A percentile compares a stretch with the other conserved stretches of the same genome.
Conservation (phyloP, 805 yeast species). For the Kluyveromyces lactis region DNA sequence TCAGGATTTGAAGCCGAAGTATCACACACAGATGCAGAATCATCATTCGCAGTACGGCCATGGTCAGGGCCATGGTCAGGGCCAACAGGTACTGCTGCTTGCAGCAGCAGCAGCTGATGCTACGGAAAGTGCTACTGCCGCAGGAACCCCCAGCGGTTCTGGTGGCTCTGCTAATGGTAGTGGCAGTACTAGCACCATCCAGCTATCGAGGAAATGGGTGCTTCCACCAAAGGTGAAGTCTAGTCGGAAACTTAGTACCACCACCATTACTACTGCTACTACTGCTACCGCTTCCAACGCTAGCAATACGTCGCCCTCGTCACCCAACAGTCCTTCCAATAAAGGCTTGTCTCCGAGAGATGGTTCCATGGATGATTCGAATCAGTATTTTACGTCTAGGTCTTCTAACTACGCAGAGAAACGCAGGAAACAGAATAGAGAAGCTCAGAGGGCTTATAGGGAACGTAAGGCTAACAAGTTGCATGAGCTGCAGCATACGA, state of each 20-base stretch:
- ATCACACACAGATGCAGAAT: no score
- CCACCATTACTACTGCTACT: background rate
- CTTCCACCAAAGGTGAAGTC: slow-evolving; percentile 75
- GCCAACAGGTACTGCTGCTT: no score
- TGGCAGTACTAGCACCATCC: background rate
- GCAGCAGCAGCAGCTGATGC: background rate
- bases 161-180: no score
- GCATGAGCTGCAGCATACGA: slow-evolving; percentile 56
- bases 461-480: slow-evolving; percentile 80
- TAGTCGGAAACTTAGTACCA: slow-evolving; percentile 30
- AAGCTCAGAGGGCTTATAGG: slow-evolving; percentile 89
- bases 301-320: no score
- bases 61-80: no score
- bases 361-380: slow-evolving; percentile 1
- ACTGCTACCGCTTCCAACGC: background rate
- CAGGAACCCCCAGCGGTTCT: no score
- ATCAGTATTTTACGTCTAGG: slow-evolving; percentile 28
- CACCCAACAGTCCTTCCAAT: slow-evolving; percentile 2
- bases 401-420: slow-evolving; percentile 43
- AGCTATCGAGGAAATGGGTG: slow-evolving; percentile 59
- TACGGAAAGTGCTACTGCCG: no score
- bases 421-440: slow-evolving; percentile 84
- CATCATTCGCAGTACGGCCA: no score
- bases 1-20: slow-evolving; percentile 6
- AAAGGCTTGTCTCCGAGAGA: background rate